Evolutionary conservation across 352 stramenopile species (phyloP).

Genomic region (Globisporangium megalacanthum): DNA sequence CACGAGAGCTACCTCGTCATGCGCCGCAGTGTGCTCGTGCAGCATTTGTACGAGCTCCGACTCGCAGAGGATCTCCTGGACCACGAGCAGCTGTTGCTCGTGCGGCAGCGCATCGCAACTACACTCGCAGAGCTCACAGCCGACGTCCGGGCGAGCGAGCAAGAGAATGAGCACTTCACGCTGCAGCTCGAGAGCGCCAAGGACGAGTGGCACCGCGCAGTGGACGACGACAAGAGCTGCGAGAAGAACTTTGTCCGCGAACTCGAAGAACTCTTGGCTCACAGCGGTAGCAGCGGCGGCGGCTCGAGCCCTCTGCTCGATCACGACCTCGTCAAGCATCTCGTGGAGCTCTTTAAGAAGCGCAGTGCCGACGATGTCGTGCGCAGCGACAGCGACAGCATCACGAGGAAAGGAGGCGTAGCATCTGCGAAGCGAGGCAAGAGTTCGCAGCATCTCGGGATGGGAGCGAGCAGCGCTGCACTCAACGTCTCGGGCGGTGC

Average conservation of each 20-base stretch:
- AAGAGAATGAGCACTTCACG: conserved; percentile 45
- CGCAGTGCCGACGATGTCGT: conserved; percentile 51
- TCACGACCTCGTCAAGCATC: conserved; percentile 65
- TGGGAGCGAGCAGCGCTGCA: conserved; percentile 10
- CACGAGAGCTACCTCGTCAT: conserved; percentile 53
- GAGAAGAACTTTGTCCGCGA: conserved; percentile 63
- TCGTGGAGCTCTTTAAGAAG: conserved; percentile 76
- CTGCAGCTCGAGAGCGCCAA: conserved; percentile 43
- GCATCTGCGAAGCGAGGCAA: conserved; percentile 17
- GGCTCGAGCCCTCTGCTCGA: conserved; percentile 45
- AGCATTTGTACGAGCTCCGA: conserved; percentile 70
- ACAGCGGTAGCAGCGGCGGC: conserved; percentile 10
- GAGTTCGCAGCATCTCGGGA: conserved; percentile 19
- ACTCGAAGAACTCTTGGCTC: conserved; percentile 63
- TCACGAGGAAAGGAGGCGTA: conserved; percentile 12
- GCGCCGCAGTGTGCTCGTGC: conserved; percentile 38
- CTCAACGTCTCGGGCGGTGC: conserved; percentile 9
- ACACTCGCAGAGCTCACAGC: conserved; percentile 17
- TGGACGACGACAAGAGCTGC: conserved; percentile 63
- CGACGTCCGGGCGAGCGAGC: conserved; percentile 20
- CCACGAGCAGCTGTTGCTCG: conserved; percentile 40
- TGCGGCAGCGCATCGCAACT: conserved; percentile 20
- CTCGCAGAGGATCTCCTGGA: conserved; percentile 48
- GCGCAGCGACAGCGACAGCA: conserved; percentile 7
- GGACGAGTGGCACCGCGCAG: conserved; percentile 58